Percentiles rank a stretch among this genome's conserved stretches.
Conservation (phyloP, 345 rosid species). For the Ricinus communis region DNA sequence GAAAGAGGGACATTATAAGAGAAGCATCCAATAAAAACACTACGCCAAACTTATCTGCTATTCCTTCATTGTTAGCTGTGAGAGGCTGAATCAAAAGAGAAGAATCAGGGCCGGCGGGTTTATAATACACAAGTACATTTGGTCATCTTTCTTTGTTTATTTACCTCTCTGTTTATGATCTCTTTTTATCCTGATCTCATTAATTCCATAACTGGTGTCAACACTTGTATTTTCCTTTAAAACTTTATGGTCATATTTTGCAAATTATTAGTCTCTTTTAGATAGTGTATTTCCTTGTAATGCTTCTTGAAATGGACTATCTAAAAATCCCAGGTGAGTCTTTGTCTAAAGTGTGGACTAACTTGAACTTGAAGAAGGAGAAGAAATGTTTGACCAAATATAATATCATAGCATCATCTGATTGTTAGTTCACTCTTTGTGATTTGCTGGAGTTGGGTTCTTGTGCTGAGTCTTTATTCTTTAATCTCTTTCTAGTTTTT, state of each 20-base stretch:
- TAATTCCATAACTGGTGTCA: background rate
- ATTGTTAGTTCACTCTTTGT: background rate
- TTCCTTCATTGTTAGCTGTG: slow-evolving; percentile 74
- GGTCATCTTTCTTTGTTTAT: slow-evolving; percentile 13
- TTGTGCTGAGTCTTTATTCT: slow-evolving; percentile 1
- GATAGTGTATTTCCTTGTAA: background rate
- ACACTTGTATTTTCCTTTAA: background rate
- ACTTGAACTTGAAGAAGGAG: background rate
- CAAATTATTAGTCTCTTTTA: background rate
- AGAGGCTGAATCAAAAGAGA: slow-evolving; percentile 28
- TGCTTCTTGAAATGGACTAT: background rate
- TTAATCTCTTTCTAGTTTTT: background rate
- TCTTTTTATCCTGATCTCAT: background rate
- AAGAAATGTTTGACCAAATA: background rate
- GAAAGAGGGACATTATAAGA: slow-evolving; percentile 47
- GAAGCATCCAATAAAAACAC: slow-evolving; percentile 38
- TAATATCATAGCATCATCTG: background rate
- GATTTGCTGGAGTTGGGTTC: slow-evolving; percentile 8
- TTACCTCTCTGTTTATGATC: background rate
- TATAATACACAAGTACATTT: slow-evolving; percentile 19
- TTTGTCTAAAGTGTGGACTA: background rate
- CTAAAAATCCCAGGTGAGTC: background rate
- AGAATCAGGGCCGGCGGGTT: background rate
- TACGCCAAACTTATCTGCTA: slow-evolving; percentile 54
- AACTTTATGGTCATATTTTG: slow-evolving; percentile 1